Evolutionary conservation across 306 rosid genomes (phyloP).

Genomic region (Ceratonia siliqua): DNA sequence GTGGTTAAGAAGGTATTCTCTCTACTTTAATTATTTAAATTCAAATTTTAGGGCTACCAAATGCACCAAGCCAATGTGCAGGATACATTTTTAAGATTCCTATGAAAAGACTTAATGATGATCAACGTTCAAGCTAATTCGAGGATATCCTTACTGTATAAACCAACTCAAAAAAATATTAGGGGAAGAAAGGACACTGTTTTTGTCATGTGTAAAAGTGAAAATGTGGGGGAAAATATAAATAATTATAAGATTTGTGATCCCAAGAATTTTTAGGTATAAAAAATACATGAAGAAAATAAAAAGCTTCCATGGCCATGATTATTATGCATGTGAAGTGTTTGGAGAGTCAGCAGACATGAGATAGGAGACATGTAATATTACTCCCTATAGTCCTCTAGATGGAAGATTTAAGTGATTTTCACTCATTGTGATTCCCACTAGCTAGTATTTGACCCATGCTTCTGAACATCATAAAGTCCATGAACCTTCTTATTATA

Average conservation of each 20-base stretch:
- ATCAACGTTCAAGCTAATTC: no score
- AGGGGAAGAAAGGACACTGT: no score
- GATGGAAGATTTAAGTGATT: conserved; percentile 35
- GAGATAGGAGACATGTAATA: conserved; percentile 31
- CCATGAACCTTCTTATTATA: conserved; percentile 36
- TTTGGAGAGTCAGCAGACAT: conserved; percentile 39
- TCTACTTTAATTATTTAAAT: no score
- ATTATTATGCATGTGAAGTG: conserved; percentile 41
- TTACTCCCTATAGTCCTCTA: conserved; percentile 19
- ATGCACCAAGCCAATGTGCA: no score
- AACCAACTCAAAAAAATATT: no score
- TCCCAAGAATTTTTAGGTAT: background rate
- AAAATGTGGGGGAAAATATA: background rate
- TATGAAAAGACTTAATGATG: no score
- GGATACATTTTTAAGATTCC: no score
- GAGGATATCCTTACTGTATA: no score
- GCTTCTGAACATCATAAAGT: conserved; percentile 40
- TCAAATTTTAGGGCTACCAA: no score
- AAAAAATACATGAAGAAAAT: conserved; percentile 15
- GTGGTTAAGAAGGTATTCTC: no score
- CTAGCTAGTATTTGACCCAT: conserved; percentile 33
- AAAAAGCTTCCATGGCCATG: conserved; percentile 7
- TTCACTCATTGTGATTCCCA: conserved; percentile 60
- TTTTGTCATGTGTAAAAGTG: background rate
- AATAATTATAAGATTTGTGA: conserved; percentile 1